Evolutionary conservation across 257 asterid genomes (phyloP).

Genomic region (Solanum pennellii): DNA sequence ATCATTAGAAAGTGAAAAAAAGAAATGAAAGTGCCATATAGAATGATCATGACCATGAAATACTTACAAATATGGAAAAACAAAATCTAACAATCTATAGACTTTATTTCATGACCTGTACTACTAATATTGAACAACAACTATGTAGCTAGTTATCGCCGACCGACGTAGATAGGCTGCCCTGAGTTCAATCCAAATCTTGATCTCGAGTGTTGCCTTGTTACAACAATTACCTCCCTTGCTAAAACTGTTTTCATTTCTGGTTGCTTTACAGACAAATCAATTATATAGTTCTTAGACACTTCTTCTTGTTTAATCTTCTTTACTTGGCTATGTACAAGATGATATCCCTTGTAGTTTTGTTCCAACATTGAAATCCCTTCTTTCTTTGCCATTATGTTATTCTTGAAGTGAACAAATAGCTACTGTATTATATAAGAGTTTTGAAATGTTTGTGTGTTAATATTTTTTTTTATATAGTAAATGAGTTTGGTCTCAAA

Average conservation of each 20-base stretch:
- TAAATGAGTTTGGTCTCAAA: not conserved
- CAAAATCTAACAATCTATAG: not conserved
- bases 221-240: not conserved
- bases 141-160: not conserved
- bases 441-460: not conserved
- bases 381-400: not conserved
- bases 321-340: conserved; percentile 5
- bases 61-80: not conserved
- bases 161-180: not conserved
- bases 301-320: conserved; percentile 4
- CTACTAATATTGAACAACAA: not conserved
- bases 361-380: not conserved
- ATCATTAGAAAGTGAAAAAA: too few species aligned
- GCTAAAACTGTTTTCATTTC: not conserved
- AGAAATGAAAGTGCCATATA: not conserved
- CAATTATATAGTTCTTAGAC: not conserved
- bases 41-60: not conserved
- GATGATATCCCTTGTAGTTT: not conserved
- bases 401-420: not conserved
- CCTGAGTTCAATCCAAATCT: not conserved
- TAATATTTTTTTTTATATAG: not conserved
- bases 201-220: conserved; percentile 4
- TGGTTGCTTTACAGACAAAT: not conserved
- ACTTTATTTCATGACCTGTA: too few species aligned
- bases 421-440: not conserved